Percentiles rank a stretch among this genome's conserved stretches.
phyloP scores from a whole-genome alignment of 1,284 basidiomycete genomes.

The Vanrija sp. region DNA sequence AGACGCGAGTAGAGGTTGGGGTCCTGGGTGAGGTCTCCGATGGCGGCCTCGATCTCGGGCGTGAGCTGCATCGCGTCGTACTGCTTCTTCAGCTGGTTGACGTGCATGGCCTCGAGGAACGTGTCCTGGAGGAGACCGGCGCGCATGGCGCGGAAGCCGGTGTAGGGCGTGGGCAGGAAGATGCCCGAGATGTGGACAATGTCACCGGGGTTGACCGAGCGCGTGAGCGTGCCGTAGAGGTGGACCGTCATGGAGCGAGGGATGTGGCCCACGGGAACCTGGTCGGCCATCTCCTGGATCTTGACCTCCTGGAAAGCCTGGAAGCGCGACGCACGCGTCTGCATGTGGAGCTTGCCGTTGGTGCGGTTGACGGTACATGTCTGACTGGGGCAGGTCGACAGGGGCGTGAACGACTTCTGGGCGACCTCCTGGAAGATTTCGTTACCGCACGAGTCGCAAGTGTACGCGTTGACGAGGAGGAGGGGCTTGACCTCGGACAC shows the following conservation, averaged over 20 bases:
- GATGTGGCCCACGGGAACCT: constrained; percentile 99
- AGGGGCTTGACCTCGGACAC: constrained; percentile 98
- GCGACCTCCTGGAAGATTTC: constrained; percentile 98
- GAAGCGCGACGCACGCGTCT: constrained; percentile 94
- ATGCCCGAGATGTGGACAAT: constrained; percentile 86
- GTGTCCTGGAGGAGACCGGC: constrained; percentile 96
- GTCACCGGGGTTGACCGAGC: constrained; percentile 91
- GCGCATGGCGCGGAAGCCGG: constrained; percentile 80
- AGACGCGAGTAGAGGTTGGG: constrained; percentile 67
- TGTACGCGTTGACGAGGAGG: constrained; percentile 95
- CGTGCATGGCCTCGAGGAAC: constrained; percentile 86
- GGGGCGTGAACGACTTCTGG: constrained; percentile 86
- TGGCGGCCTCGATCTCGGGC: constrained; percentile 69
- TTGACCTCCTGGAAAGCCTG: constrained; percentile 98
- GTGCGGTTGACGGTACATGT: constrained; percentile 85
- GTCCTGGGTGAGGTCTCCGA: constrained; percentile 69
- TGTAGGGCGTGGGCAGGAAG: constrained; percentile 85
- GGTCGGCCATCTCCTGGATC: constrained; percentile 99
- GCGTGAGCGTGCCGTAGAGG: constrained; percentile 82
- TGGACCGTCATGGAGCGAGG: constrained; percentile 97
- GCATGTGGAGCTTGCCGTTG: constrained; percentile 91
- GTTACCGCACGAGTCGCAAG: constrained; percentile 95
- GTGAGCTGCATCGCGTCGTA: constrained; percentile 93
- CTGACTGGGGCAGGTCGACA: constrained; percentile 78
- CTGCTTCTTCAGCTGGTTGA: constrained; percentile 95